phyloP scores from a whole-genome alignment of 352 stramenopile species.

The Thalassiosira oceanica region DNA sequence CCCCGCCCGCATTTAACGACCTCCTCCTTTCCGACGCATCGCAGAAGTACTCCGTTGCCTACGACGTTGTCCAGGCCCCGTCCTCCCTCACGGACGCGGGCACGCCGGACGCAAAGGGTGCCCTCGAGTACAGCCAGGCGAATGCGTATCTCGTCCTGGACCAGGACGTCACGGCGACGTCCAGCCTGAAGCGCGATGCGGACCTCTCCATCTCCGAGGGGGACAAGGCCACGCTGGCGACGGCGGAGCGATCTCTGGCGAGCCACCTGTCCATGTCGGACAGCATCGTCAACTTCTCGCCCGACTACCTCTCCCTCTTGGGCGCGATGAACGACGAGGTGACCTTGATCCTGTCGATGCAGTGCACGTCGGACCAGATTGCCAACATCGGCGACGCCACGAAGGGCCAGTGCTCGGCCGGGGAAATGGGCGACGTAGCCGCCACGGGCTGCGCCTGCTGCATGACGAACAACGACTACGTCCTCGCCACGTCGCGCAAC shows the following conservation, averaged over 20 bases:
- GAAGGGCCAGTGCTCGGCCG: conserved; percentile 33
- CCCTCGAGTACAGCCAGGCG: conserved; percentile 49
- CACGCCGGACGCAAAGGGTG: conserved; percentile 29
- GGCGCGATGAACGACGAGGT: conserved; percentile 48
- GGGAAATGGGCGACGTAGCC: conserved; percentile 29
- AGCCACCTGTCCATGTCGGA: conserved; percentile 50
- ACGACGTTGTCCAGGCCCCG: conserved; percentile 37
- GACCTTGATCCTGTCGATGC: conserved; percentile 42
- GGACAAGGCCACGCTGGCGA: conserved; percentile 27
- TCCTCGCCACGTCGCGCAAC: conserved; percentile 19
- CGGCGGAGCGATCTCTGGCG: conserved; percentile 22
- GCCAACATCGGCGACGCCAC: conserved; percentile 42
- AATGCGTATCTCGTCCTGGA: conserved; percentile 57
- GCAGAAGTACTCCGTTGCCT: conserved; percentile 43
- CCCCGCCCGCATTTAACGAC: background rate
- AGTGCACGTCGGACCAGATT: conserved; percentile 50
- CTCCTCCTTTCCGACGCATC: conserved; percentile 6
- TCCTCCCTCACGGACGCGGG: conserved; percentile 28
- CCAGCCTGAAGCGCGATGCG: conserved; percentile 36
- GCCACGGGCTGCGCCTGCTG: conserved; percentile 44
- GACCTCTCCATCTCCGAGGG: conserved; percentile 30
- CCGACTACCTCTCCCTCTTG: conserved; percentile 49
- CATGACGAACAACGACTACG: conserved; percentile 42
- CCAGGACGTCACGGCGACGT: conserved; percentile 35
- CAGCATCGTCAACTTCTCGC: conserved; percentile 41